phyloP scores from a whole-genome alignment of 179 eudicot genomes.

The Carnegiea gigantea region DNA sequence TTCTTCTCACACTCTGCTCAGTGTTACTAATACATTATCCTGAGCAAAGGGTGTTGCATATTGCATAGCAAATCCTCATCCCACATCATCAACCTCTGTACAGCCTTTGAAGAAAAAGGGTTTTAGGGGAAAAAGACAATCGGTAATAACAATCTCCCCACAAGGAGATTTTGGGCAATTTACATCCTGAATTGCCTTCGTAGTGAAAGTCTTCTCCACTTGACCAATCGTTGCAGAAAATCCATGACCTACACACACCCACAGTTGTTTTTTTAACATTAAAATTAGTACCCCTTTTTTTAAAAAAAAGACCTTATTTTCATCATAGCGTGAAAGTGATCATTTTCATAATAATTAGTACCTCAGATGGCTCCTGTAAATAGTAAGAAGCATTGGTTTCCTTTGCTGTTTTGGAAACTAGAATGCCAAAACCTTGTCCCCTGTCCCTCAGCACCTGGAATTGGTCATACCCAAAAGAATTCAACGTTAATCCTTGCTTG shows the following conservation, averaged over 20 bases:
- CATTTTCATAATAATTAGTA: conserved; percentile 1
- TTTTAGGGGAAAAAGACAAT: not conserved
- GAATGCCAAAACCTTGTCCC: conserved; percentile 89
- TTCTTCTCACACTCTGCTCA: conserved; percentile 13
- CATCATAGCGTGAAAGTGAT: not conserved
- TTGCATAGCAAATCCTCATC: conserved; percentile 9
- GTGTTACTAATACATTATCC: conserved; percentile 16
- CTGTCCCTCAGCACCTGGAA: conserved; percentile 71
- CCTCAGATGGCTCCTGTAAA: conserved; percentile 89
- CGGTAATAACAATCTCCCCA: not conserved
- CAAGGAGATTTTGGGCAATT: not conserved
- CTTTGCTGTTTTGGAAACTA: conserved; percentile 75
- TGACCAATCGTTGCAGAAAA: conserved; percentile 40
- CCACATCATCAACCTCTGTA: conserved; percentile 15
- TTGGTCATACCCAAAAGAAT: not conserved
- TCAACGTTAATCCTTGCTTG: not conserved
- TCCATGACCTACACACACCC: conserved; percentile 31
- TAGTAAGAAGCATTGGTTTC: conserved; percentile 88
- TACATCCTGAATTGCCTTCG: conserved; percentile 25
- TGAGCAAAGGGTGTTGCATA: conserved; percentile 16
- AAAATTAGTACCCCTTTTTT: not conserved
- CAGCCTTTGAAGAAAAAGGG: conserved; percentile 10
- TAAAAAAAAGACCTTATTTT: not conserved
- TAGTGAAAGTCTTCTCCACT: conserved; percentile 31
- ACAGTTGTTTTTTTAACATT: not conserved